Base-by-base conservation (phyloP, 768 basidiomycete species). In the Psilocybe sp. region DNA sequence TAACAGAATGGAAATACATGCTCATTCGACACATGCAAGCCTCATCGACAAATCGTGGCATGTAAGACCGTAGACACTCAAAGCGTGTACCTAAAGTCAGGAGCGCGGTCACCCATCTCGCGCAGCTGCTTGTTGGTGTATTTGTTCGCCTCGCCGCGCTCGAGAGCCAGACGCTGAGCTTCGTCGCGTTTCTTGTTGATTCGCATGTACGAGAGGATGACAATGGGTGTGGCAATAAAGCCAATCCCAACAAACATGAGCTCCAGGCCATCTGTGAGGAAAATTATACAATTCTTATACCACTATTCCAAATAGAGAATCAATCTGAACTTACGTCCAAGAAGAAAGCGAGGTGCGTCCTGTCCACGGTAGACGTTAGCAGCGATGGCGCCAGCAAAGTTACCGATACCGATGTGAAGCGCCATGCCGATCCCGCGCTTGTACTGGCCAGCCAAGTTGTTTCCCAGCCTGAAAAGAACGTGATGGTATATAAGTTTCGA, bases 361-460 rank as follows among this genome's bases (percentile, higher is more conserved):
- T 72, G 69, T 0, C 75, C 53, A 12, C 83, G 73, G 60, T 80
- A 89, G 6, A 88, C 77, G 54, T 82, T 85, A 7, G 75, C 73
- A 2, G 84, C 79, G 46, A 87, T 80, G 0, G 80, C 81, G 1
- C 84, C 85, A 20, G 77, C 67, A 51, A 87, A 79, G 57, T 86
- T 85, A 0, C 83, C 85, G 16, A 85, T 72, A 6, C 82, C 81
- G 28, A 86, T 81, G n/a, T 87, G 81, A 19, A 87, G 46, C 0
- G 84, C 84, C 76, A 88, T 80, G 2, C 81, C 84, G 10, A 84
- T 69, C 1, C 72, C 85, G 4, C 86, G 84, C 60, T 87, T 89
- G 61, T 83, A 87, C 52, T 85, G 82, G 0, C 86, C 86, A 0
- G 77, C 66, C 10, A 85, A 69, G 55, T 88, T 85, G 56, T 83